Percentiles rank a stretch among this genome's conserved stretches.
These are phyloP conservation scores for Pelargonium fulgidum DNA, from an alignment of 441 rosid genomes.

Conservation along the genomic window DNA sequence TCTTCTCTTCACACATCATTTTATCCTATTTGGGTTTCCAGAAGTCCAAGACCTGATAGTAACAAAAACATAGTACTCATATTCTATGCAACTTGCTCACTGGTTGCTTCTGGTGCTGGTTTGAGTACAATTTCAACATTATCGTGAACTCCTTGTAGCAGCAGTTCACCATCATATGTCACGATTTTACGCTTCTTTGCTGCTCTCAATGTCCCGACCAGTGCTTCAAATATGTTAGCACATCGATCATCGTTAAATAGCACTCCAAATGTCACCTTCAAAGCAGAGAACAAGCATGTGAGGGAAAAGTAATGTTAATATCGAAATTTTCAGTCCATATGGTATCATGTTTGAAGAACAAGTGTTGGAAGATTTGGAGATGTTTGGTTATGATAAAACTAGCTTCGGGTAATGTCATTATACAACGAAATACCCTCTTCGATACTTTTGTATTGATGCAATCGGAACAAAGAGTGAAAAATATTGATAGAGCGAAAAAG, in stretches of 20 bases:
- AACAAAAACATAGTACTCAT: too few species aligned
- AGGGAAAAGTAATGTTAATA: not conserved
- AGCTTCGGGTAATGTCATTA: too few species aligned
- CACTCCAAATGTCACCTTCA: slow-evolving; percentile 78
- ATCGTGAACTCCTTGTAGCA: slow-evolving; percentile 89
- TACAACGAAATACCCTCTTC: too few species aligned
- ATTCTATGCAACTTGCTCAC: not conserved
- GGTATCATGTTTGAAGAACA: not conserved
- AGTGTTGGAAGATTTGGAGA: not conserved
- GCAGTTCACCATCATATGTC: slow-evolving; percentile 62
- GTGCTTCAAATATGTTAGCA: slow-evolving; percentile 84
- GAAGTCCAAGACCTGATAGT: too few species aligned
- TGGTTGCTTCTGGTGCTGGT: slow-evolving; percentile 32
- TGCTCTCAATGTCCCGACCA: slow-evolving; percentile 84
- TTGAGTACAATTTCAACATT: slow-evolving; percentile 69
- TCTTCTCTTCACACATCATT: not conserved
- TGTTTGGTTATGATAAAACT: not conserved
- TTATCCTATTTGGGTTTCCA: too few species aligned
- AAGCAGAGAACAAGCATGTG: slow-evolving; percentile 3
- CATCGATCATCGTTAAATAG: slow-evolving; percentile 78
- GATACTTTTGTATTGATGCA: too few species aligned
- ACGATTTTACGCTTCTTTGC: slow-evolving; percentile 85
- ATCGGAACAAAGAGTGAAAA: too few species aligned
- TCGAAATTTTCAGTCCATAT: not conserved
- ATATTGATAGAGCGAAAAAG: too few species aligned